A percentile compares a stretch with the other conserved stretches of the same genome.
phyloP scores from a whole-genome alignment of 257 asterid genomes.

The Marsdenia floribunda region DNA sequence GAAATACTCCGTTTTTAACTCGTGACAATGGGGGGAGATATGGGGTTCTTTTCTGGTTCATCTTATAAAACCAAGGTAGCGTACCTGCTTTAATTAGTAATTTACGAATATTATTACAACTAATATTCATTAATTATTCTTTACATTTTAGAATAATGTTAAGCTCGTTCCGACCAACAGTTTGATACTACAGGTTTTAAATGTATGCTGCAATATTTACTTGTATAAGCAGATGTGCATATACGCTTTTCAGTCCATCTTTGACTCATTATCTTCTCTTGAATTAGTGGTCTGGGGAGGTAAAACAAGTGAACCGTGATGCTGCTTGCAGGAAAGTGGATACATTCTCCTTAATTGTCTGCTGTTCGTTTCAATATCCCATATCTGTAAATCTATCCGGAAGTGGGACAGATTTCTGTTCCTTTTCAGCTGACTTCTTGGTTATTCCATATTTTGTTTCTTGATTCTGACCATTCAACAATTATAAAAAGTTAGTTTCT shows the following conservation, averaged over 20 bases:
- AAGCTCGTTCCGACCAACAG: no score
- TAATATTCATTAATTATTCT: no score
- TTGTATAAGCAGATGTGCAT: background rate
- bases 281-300: background rate
- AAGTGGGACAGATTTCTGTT: background rate
- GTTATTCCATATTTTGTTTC: background rate
- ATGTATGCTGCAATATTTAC: no score
- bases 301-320: background rate
- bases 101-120: no score
- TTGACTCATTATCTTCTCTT: no score
- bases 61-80: no score
- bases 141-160: no score
- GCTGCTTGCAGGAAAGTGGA: background rate
- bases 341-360: background rate
- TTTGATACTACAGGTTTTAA: no score
- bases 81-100: no score
- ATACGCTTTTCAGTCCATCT: background rate
- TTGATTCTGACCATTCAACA: background rate
- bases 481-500: background rate
- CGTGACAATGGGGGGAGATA: no score
- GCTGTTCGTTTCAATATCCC: background rate
- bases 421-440: background rate
- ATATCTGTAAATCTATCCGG: background rate
- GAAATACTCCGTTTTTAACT: no score
- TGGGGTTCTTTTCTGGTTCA: no score